A percentile compares a stretch with the other conserved stretches of the same genome.
Evolutionary conservation across 164 flowering plant species (phyloP).

Genomic region (Protea cynaroides): DNA sequence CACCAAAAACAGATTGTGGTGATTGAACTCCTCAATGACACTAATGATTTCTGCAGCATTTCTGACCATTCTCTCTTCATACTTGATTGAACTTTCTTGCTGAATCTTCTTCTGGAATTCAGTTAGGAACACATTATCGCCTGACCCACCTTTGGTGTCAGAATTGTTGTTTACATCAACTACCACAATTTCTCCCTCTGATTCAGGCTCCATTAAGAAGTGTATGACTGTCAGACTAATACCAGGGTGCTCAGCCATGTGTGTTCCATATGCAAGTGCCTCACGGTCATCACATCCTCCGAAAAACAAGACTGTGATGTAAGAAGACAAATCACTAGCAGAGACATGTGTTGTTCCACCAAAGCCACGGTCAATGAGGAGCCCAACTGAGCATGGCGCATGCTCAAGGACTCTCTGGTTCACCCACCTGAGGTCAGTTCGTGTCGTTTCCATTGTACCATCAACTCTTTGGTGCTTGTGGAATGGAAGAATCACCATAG

Average conservation of each 20-base stretch:
- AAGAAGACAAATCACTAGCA: slow-evolving; percentile 35
- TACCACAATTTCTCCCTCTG: too few species aligned
- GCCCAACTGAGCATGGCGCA: slow-evolving; percentile 57
- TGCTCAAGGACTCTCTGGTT: slow-evolving; percentile 40
- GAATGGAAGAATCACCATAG: slow-evolving; percentile 25
- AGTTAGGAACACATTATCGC: too few species aligned
- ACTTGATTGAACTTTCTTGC: too few species aligned
- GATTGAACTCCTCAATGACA: too few species aligned
- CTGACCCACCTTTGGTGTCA: too few species aligned
- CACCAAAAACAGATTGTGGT: too few species aligned
- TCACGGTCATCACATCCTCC: slow-evolving; percentile 66
- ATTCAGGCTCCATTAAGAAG: not conserved
- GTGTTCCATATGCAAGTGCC: slow-evolving; percentile 50
- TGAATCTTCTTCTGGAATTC: too few species aligned
- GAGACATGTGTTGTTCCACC: slow-evolving; percentile 48
- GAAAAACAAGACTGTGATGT: slow-evolving; percentile 41
- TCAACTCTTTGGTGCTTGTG: slow-evolving; percentile 28
- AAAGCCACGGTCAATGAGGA: slow-evolving; percentile 55
- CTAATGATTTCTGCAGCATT: too few species aligned
- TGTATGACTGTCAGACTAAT: slow-evolving; percentile 24
- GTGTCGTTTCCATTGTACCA: slow-evolving; percentile 20
- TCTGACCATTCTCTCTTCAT: too few species aligned
- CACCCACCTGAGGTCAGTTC: slow-evolving; percentile 21
- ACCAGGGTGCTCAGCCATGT: slow-evolving; percentile 79
- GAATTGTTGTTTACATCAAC: too few species aligned